These are phyloP conservation scores for Orbilia javanica DNA, from an alignment of 2,329 filamentous ascomycete species.

Conservation along the genomic window DNA sequence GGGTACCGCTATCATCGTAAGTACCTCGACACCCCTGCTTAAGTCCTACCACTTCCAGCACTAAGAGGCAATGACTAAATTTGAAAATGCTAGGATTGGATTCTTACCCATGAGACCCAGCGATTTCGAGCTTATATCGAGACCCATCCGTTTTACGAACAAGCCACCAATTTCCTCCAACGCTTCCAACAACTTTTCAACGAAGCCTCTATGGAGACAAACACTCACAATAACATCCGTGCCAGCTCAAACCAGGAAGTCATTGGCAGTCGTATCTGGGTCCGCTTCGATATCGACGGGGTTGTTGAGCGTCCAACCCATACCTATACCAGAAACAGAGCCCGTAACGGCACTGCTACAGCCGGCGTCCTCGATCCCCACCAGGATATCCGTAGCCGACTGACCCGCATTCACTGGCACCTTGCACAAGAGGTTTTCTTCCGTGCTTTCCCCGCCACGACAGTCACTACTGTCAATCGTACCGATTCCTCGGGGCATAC, in stretches of 20 bases:
- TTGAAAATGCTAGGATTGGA: neutral
- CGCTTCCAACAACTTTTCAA: constrained; percentile 11
- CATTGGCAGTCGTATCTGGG: neutral
- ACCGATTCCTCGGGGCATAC: neutral
- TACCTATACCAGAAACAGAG: neutral
- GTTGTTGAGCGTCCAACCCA: neutral
- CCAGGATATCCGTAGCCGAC: constrained; percentile 8
- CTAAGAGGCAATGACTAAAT: neutral
- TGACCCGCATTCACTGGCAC: constrained; percentile 16
- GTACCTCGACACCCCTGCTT: neutral
- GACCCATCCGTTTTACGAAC: neutral
- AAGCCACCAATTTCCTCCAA: neutral
- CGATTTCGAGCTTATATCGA: constrained; percentile 15
- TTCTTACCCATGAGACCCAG: neutral
- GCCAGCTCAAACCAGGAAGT: neutral
- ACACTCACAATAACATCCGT: neutral
- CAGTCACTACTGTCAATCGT: neutral
- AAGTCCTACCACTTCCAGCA: neutral
- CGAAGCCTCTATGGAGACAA: neutral
- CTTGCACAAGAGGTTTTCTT: constrained; percentile 12
- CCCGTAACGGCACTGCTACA: neutral
- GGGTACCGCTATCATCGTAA: neutral
- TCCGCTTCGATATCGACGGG: constrained; percentile 6
- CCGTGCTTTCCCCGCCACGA: neutral
- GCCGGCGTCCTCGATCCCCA: neutral